These are phyloP conservation scores for Phytophthora boehmeriae DNA, from an alignment of 352 stramenopile genomes.

Conservation along the genomic window DNA sequence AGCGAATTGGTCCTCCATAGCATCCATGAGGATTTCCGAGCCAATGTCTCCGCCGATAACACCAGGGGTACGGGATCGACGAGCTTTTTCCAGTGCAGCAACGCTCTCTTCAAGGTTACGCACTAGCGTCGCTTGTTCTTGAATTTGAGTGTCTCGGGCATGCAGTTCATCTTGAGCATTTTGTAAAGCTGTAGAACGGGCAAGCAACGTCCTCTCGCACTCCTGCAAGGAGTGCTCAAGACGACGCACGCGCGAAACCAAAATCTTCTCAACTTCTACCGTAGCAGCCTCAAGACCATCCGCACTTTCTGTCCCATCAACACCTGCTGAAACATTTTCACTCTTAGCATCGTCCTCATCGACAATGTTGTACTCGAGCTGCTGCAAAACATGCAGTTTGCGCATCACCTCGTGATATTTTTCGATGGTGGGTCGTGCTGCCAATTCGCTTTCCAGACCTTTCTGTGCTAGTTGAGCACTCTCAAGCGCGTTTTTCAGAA, in stretches of 20 bases:
- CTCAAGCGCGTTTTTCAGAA: conserved; percentile 39
- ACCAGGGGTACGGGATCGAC: conserved; percentile 20
- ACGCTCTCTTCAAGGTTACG: conserved; percentile 74
- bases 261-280: conserved; percentile 63
- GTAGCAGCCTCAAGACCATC: conserved; percentile 35
- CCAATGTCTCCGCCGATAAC: conserved; percentile 50
- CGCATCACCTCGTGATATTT: conserved; percentile 88
- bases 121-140: conserved; percentile 56
- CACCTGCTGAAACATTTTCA: conserved; percentile 18
- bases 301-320: conserved; percentile 16
- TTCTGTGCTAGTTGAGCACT: conserved; percentile 31
- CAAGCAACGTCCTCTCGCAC: conserved; percentile 51
- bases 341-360: conserved; percentile 60
- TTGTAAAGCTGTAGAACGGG: conserved; percentile 41
- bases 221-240: conserved; percentile 76
- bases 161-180: conserved; percentile 38
- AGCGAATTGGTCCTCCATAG: conserved; percentile 66
- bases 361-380: conserved; percentile 90
- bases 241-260: conserved; percentile 69
- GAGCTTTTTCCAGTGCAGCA: conserved; percentile 57
- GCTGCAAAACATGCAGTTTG: conserved; percentile 92
- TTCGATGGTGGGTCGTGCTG: conserved; percentile 82
- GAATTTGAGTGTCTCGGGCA: conserved; percentile 44
- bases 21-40: conserved; percentile 73
- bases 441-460: conserved; percentile 46